Evolutionary conservation across 2,329 filamentous ascomycete genomes (phyloP).

Genomic region (Cadophora luteo-olivacea): DNA sequence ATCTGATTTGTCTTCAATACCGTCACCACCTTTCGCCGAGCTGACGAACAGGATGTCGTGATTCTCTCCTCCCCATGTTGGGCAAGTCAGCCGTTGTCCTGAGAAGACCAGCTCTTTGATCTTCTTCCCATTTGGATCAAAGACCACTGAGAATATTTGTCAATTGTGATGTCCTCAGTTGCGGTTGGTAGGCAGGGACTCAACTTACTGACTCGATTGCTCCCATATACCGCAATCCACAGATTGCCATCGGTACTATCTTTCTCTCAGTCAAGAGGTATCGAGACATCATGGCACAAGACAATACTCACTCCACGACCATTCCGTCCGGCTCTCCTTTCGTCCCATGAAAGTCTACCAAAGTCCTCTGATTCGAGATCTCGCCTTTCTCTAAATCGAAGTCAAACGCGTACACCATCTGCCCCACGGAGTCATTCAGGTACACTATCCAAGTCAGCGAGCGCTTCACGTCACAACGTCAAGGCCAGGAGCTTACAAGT

Average conservation of each 20-base stretch:
- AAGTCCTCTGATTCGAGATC: constrained; percentile 15
- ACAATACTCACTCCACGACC: constrained; percentile 46
- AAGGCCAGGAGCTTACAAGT: constrained; percentile 39
- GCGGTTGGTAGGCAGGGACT: background rate
- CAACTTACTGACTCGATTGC: constrained; percentile 42
- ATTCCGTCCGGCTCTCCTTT: constrained; percentile 47
- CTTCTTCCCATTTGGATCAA: constrained; percentile 43
- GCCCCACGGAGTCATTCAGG: constrained; percentile 23
- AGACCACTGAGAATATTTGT: constrained; percentile 39
- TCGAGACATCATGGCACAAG: background rate
- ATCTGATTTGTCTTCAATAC: constrained; percentile 41
- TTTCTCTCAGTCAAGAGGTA: background rate
- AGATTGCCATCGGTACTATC: constrained; percentile 46
- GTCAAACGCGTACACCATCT: constrained; percentile 20
- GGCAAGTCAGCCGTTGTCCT: constrained; percentile 46
- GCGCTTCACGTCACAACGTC: background rate
- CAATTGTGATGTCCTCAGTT: background rate
- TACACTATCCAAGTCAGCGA: background rate
- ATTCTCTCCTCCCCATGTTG: constrained; percentile 48
- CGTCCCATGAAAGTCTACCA: constrained; percentile 20
- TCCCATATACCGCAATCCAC: constrained; percentile 47
- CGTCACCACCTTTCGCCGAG: constrained; percentile 36
- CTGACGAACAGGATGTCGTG: constrained; percentile 46
- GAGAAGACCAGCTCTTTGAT: constrained; percentile 46
- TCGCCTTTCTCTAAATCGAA: constrained; percentile 16